Evolutionary conservation across 371 early-diverging fungal genomes (phyloP).

Genomic region (Mortierella sp.): DNA sequence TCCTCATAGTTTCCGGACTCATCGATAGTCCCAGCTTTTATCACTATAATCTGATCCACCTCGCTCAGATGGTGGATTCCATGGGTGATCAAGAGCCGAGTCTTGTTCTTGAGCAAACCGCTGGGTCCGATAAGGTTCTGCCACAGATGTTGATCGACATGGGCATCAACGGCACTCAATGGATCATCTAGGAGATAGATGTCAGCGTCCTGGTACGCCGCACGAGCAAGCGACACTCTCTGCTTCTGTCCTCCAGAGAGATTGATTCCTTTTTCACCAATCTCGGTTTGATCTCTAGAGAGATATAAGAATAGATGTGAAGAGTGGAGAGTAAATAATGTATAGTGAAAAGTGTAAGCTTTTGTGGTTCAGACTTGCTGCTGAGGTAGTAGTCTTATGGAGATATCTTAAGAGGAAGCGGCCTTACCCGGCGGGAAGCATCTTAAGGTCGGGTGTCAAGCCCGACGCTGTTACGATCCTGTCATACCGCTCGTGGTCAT

Average conservation of each 20-base stretch:
- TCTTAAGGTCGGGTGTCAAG: slow-evolving; percentile 81
- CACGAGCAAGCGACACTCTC: slow-evolving; percentile 73
- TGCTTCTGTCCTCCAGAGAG: slow-evolving; percentile 88
- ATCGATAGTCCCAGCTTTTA: slow-evolving; percentile 80
- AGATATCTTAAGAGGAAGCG: too few species aligned
- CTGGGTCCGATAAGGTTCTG: slow-evolving; percentile 82
- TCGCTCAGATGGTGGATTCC: slow-evolving; percentile 83
- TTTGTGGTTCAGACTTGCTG: too few species aligned
- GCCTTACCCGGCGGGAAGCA: slow-evolving; percentile 76
- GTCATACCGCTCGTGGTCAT: slow-evolving; percentile 81
- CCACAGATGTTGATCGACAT: slow-evolving; percentile 87
- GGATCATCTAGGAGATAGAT: slow-evolving; percentile 63
- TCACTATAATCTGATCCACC: slow-evolving; percentile 76
- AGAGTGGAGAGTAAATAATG: too few species aligned
- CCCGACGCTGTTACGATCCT: slow-evolving; percentile 71
- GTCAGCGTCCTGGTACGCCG: slow-evolving; percentile 64
- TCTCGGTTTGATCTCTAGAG: slow-evolving; percentile 92
- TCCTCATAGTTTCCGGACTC: slow-evolving; percentile 69
- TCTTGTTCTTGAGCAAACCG: slow-evolving; percentile 81
- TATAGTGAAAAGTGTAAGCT: too few species aligned
- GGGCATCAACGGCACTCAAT: slow-evolving; percentile 89
- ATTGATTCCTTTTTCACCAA: slow-evolving; percentile 95
- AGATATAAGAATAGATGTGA: too few species aligned
- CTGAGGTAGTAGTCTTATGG: too few species aligned
- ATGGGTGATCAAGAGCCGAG: slow-evolving; percentile 93